A percentile compares a stretch with the other conserved stretches of the same genome.
phyloP scores from a whole-genome alignment of 345 rosid genomes.

The Pugionium cornutum region DNA sequence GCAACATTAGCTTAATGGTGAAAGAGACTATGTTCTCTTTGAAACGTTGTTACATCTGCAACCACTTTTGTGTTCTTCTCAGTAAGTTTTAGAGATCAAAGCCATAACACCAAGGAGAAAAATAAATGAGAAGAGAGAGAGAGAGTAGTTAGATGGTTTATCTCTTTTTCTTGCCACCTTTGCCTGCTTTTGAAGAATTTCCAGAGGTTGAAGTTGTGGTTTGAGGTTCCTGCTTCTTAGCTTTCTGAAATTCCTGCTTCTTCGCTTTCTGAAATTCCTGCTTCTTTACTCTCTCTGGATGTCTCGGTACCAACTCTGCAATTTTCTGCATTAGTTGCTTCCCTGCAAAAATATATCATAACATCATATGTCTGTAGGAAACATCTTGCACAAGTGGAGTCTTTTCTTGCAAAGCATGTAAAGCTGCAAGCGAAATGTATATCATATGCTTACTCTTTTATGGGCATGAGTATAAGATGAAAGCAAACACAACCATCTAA shows the following conservation, averaged over 20 bases:
- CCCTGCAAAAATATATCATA: conserved; percentile 48
- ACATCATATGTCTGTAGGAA: background rate
- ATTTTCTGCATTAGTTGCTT: conserved; percentile 83
- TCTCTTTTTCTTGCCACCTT: conserved; percentile 86
- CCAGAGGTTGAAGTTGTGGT: conserved; percentile 52
- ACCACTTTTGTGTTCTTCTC: conserved; percentile 14
- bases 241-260: too few species aligned
- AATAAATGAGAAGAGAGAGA: background rate
- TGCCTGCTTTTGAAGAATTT: conserved; percentile 58
- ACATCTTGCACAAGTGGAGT: too few species aligned
- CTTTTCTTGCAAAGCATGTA: too few species aligned
- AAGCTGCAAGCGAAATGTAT: too few species aligned
- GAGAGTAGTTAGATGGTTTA: conserved; percentile 24
- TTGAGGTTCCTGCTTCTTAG: conserved; percentile 68
- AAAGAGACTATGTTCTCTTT: background rate
- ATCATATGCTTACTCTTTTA: too few species aligned
- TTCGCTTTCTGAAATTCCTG: conserved; percentile 72
- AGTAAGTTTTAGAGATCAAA: conserved; percentile 4
- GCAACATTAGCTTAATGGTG: background rate
- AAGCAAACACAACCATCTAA: background rate
- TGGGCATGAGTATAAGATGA: background rate
- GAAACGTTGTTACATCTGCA: conserved; percentile 1
- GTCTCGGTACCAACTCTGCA: conserved; percentile 66
- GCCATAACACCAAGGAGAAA: conserved; percentile 3
- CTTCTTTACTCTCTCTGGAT: conserved; percentile 49